Conservation (phyloP, 1,284 basidiomycete species). For the Phylloporus sp. region DNA sequence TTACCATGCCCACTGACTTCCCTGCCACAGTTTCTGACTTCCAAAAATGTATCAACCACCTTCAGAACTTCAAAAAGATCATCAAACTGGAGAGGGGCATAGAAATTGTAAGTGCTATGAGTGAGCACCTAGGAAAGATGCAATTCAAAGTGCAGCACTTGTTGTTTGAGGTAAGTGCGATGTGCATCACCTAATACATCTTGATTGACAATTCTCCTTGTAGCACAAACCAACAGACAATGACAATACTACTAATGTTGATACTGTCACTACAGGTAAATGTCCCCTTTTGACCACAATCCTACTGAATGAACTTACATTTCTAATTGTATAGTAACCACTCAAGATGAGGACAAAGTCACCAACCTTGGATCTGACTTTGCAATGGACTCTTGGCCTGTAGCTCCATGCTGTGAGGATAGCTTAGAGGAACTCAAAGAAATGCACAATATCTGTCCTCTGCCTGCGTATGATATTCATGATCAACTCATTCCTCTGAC, state of each 20-base stretch:
- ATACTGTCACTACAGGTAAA: too few relatives aligned
- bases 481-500: too few relatives aligned
- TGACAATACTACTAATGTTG: background rate
- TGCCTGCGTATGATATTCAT: too few relatives aligned
- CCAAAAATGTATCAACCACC: background rate
- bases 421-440: too few relatives aligned
- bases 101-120: background rate
- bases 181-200: background rate
- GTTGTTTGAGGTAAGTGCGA: background rate
- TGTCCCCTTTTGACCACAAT: too few relatives aligned
- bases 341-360: too few relatives aligned
- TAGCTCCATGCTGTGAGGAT: too few relatives aligned
- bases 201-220: background rate
- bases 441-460: too few relatives aligned
- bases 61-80: background rate
- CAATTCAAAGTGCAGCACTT: background rate
- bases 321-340: too few relatives aligned
- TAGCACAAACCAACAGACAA: background rate
- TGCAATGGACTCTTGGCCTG: too few relatives aligned
- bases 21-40: background rate
- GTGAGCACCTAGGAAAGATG: background rate
- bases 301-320: too few relatives aligned
- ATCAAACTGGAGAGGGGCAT: background rate
- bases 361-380: too few relatives aligned
- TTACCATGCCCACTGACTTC: background rate